Conservation (phyloP, 1,284 basidiomycete species). For the Cutaneotrichosporon sp. region DNA sequence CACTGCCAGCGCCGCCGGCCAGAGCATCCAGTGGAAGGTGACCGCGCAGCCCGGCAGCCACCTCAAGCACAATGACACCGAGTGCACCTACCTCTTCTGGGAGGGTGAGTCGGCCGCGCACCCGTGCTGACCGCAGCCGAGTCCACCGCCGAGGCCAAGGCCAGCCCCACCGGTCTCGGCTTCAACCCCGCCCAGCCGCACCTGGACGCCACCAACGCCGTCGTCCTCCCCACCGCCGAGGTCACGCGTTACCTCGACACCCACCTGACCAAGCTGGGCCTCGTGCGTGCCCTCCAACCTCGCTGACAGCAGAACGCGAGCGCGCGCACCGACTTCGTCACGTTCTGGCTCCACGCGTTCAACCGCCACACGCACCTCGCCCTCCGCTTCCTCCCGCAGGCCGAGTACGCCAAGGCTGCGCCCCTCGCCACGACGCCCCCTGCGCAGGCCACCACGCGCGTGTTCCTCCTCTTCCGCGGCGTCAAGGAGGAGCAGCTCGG, state of each 20-base stretch:
- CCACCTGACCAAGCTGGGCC: conserved; percentile 46
- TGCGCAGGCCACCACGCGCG: conserved; percentile 56
- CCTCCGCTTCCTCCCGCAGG: conserved; percentile 58
- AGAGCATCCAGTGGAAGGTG: conserved; percentile 42
- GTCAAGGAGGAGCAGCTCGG: conserved; percentile 34
- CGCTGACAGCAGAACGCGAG: background rate
- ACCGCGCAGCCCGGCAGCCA: conserved; percentile 35
- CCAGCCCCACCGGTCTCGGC: conserved; percentile 14
- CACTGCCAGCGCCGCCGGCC: background rate
- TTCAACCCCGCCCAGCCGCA: background rate
- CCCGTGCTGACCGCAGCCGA: conserved; percentile 14
- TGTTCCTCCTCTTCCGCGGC: conserved; percentile 59
- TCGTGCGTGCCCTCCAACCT: conserved; percentile 35
- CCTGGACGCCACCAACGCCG: background rate
- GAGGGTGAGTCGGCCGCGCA: conserved; percentile 35
- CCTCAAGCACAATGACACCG: conserved; percentile 22
- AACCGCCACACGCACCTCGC: conserved; percentile 54
- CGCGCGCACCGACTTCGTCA: background rate
- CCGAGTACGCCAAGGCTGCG: conserved; percentile 54
- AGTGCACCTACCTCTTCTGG: conserved; percentile 52
- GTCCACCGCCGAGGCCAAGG: conserved; percentile 16
- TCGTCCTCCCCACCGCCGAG: conserved; percentile 41
- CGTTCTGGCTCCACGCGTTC: conserved; percentile 54
- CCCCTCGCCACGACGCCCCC: conserved; percentile 51
- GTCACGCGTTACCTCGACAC: conserved; percentile 53